Base-by-base conservation (phyloP, 2,329 filamentous ascomycete species). In the Neofusicoccum umdonicola region DNA sequence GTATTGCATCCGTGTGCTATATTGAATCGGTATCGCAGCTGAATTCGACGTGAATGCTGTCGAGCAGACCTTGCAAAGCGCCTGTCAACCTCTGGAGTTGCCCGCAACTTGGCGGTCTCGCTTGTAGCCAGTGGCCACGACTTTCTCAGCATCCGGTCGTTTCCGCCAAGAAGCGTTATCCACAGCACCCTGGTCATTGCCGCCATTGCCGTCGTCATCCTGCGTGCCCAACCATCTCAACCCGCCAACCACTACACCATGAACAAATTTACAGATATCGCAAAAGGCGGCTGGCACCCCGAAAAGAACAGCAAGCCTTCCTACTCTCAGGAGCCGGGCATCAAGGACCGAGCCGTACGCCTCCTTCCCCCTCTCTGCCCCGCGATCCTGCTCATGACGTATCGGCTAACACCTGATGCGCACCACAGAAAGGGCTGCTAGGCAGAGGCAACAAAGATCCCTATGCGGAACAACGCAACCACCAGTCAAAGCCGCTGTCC, bases 401-500 rank as follows among this genome's bases (percentile, higher is more conserved):
- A 34, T 45, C 41, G 42, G 74, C 52, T 66, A 44, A 58, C 54
- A n/a, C 15, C 22, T 27, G 19, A 15, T 13, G 13, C 31, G 54
- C 39, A 58, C 15, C 12, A 56, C 68, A 87, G 85, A 83, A 83
- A 67, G 84, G 84, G 69, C 85, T 83, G 83, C 80, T 87, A 73
- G 84, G 86, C 54, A 83, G 85, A 74, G 79, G 84, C 63, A 81
- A 84, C 64, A 71, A 78, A 42, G 78, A 85, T 37, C 71, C 75
- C 47, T 68, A 75, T 37, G 70, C 71, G 56, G 70, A 69, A 39
- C 71, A 74, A 34, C 68, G 69, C 34, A 80, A 84, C 27, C 86
- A 87, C 68, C 78, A 83, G 61, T 83, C 85, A 6, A 82, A 83
- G 15, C 92, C 93, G 1, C 79, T 96, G 48, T 82, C 87, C 8